Evolutionary conservation across 2,329 filamentous ascomycete species (phyloP).

Genomic region (Davidsoniella eucalypti): DNA sequence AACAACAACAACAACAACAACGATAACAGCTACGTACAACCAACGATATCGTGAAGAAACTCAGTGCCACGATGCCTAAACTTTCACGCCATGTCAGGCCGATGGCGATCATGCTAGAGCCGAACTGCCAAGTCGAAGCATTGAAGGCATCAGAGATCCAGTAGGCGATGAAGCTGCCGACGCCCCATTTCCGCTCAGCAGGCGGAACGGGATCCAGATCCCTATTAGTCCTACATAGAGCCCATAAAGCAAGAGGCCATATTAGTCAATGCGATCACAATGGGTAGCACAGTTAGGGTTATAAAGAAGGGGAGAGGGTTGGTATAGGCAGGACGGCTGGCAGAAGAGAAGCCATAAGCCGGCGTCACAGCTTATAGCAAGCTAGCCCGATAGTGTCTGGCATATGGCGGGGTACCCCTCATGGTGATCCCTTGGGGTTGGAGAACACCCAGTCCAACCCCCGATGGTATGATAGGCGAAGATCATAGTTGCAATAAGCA

Average conservation of each 20-base stretch:
- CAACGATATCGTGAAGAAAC: conserved; percentile 31
- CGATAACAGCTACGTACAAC: conserved; percentile 20
- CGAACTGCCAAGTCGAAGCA: conserved; percentile 18
- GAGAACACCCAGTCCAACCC: no score
- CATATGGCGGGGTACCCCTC: no score
- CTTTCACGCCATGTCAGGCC: conserved; percentile 19
- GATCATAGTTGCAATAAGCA: no score
- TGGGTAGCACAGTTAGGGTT: background rate
- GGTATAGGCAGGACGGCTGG: background rate
- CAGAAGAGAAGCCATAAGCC: no score
- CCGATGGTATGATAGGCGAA: no score
- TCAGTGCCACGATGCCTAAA: conserved; percentile 20
- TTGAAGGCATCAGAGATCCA: conserved; percentile 30
- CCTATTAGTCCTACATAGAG: conserved; percentile 22
- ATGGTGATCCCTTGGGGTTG: no score
- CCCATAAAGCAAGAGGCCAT: background rate
- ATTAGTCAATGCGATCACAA: background rate
- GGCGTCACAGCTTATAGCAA: no score
- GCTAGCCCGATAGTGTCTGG: no score
- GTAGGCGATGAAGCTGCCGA: conserved; percentile 28
- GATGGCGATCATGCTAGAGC: conserved; percentile 18
- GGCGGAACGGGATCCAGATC: conserved; percentile 20
- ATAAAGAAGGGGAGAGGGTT: background rate
- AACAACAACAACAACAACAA: no score
- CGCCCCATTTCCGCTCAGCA: conserved; percentile 27